These are phyloP conservation scores for Rosellinia necatrix DNA, from an alignment of 2,329 filamentous ascomycete genomes.

Conservation along the genomic window DNA sequence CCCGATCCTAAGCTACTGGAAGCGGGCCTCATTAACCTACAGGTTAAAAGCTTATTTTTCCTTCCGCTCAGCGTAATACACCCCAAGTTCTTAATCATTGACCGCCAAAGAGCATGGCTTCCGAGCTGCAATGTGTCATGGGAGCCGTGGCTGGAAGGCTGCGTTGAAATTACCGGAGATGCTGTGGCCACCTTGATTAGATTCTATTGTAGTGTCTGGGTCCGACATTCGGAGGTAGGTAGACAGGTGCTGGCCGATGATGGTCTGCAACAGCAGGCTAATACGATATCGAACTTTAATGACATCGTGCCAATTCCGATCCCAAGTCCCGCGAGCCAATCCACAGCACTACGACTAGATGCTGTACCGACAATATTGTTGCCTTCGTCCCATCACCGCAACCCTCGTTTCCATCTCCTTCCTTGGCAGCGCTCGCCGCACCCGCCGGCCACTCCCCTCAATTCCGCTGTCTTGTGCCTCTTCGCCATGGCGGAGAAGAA, in stretches of 20 bases:
- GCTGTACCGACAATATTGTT: slow-evolving; percentile 65
- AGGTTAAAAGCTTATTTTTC: slow-evolving; percentile 79
- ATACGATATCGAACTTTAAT: slow-evolving; percentile 1
- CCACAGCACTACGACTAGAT: slow-evolving; percentile 22
- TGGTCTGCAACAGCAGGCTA: neutral
- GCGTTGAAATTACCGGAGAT: slow-evolving; percentile 67
- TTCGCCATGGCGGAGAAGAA: slow-evolving; percentile 60
- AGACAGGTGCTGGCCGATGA: neutral
- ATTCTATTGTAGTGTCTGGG: slow-evolving; percentile 76
- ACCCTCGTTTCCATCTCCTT: slow-evolving; percentile 65
- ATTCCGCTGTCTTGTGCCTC: slow-evolving; percentile 65
- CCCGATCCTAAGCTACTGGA: slow-evolving; percentile 57
- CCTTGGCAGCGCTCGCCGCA: slow-evolving; percentile 55
- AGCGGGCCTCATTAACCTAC: slow-evolving; percentile 66
- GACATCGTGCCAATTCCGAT: slow-evolving; percentile 26
- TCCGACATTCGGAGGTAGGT: slow-evolving; percentile 36
- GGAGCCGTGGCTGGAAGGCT: slow-evolving; percentile 87
- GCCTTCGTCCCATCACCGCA: slow-evolving; percentile 74
- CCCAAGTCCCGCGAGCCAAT: slow-evolving; percentile 32
- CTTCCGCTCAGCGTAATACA: slow-evolving; percentile 86
- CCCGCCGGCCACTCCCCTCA: slow-evolving; percentile 69
- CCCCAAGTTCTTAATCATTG: slow-evolving; percentile 79
- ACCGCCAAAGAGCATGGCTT: slow-evolving; percentile 67
- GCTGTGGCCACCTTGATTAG: slow-evolving; percentile 64
- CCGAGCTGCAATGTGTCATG: slow-evolving; percentile 86